Conservation (phyloP, 345 rosid genomes). For the Mercurialis annua region DNA sequence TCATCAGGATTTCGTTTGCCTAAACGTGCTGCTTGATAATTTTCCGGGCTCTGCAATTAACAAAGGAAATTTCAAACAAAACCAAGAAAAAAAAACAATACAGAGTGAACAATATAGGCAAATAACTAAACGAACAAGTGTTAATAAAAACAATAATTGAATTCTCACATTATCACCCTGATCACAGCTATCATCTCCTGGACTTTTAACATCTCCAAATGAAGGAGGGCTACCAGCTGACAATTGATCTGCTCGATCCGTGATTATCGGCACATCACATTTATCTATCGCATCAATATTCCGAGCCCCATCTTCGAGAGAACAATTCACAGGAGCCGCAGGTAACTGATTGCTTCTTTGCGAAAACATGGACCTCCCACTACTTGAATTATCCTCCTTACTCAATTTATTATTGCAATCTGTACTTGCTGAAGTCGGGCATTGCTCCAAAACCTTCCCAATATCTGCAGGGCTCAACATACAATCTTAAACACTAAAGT, state of each 20-base stretch:
- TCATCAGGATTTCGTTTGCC: slow-evolving; percentile 29
- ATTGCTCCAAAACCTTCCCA: slow-evolving; percentile 11
- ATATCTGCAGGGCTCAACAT: slow-evolving; percentile 13
- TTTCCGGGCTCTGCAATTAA: slow-evolving; percentile 35
- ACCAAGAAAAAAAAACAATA: background rate
- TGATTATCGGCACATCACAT: slow-evolving; percentile 14
- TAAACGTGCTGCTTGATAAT: slow-evolving; percentile 20
- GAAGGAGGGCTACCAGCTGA: slow-evolving; percentile 51
- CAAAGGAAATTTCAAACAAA: background rate
- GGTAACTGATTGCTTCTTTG: background rate
- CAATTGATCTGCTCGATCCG: slow-evolving; percentile 31
- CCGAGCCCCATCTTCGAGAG: slow-evolving; percentile 20
- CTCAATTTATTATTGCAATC: background rate
- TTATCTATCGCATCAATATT: slow-evolving; percentile 14
- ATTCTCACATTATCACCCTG: slow-evolving; percentile 40
- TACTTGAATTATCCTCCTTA: slow-evolving; percentile 15
- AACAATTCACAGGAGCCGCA: slow-evolving; percentile 7
- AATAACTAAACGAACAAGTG: background rate
- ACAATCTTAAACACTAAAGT: background rate
- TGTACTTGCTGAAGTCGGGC: slow-evolving; percentile 1
- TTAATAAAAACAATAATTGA: background rate
- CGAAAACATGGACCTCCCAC: slow-evolving; percentile 2
- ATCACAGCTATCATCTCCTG: slow-evolving; percentile 44
- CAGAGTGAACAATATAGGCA: background rate
- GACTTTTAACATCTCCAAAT: slow-evolving; percentile 38